A percentile compares a stretch with the other conserved stretches of the same genome.
These are phyloP conservation scores for Rhizoclosmatium globosum DNA, from an alignment of 192 early-diverging fungal species.

Conservation along the genomic window DNA sequence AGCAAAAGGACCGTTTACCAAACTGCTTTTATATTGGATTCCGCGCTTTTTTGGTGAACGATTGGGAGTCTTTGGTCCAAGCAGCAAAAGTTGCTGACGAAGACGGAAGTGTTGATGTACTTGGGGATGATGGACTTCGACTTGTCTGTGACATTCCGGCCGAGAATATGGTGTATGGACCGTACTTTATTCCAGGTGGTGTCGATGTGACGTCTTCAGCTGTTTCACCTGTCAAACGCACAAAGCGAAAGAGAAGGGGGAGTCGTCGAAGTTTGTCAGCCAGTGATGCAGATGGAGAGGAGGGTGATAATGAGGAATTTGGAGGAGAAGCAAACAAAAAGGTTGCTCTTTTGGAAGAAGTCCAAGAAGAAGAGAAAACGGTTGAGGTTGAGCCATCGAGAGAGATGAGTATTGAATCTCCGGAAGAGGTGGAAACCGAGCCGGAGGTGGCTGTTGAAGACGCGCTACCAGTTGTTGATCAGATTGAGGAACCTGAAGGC, in stretches of 20 bases:
- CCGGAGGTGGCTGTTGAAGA: no score
- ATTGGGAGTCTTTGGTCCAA: background rate
- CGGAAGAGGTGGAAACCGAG: no score
- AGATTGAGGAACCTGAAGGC: no score
- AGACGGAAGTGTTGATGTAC: background rate
- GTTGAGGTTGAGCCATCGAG: no score
- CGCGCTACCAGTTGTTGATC: no score
- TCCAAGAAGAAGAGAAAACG: no score
- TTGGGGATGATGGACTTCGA: background rate
- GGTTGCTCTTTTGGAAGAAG: no score
- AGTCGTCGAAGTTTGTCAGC: background rate
- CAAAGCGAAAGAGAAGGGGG: no score
- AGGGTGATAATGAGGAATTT: background rate
- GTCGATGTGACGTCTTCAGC: background rate
- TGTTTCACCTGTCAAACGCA: background rate
- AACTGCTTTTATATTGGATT: constrained; percentile 26
- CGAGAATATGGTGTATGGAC: constrained; percentile 22
- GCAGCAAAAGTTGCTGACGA: background rate
- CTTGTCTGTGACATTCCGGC: background rate
- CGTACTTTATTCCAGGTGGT: constrained; percentile 30
- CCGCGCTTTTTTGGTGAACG: constrained; percentile 7
- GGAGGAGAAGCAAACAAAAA: background rate
- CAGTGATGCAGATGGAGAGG: background rate
- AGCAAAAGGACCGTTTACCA: background rate
- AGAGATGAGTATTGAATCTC: no score